Evolutionary conservation across 139 green algal species (phyloP), one percentile per base, ranked within the genome.

Genomic region (Chlamydomonas sp.): DNA sequence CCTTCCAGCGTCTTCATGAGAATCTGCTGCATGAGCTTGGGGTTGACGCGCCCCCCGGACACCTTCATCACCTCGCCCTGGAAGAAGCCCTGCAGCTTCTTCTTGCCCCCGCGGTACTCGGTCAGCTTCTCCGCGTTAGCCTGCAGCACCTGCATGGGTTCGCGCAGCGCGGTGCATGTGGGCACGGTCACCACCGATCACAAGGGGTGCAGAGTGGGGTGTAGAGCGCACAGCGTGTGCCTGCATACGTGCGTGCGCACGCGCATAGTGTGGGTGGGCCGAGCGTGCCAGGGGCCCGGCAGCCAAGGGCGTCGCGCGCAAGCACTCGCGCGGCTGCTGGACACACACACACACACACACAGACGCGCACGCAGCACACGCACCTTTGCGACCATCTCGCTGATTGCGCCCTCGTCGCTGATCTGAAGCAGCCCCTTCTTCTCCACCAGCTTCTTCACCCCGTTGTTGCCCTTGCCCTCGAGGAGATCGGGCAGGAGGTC

Each of bases 61-160:
- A 85, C 87, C 77, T 95, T 96, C 91, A 96, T 96, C 29, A 91
- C 79, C 69, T 88, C 83, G 26, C 85, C 87, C 35, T 89, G 83
- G 71, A 96, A 96, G 77, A 89, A 96, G 35, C 88, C 89, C 69
- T 90, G 76, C 70, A 96, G 80, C 77, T 96, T 96, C 10, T 76
- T 88, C 72, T 96, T 96, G 48, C 91, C 91, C 24, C 33, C 67
- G 2, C 81, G 72, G 78, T 88, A 96, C 69, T 90, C 77, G 73
- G 84, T 79, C 39, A 96, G 82, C 84, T 97, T 86, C 73, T 90
- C 87, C 24, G 80, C 82, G 71, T 96, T 96, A 43, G 76, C 82
- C 10, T 75, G 77, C 35, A 98, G 65, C 36, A 97, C 84, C 24
- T 35, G 22, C 37, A 54, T 10, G 16, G 43, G 16, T 54, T 16